Evolutionary conservation across 2,329 filamentous ascomycete genomes (phyloP), one percentile per base, ranked within the genome.

Genomic region (Leptodontidium sp.): DNA sequence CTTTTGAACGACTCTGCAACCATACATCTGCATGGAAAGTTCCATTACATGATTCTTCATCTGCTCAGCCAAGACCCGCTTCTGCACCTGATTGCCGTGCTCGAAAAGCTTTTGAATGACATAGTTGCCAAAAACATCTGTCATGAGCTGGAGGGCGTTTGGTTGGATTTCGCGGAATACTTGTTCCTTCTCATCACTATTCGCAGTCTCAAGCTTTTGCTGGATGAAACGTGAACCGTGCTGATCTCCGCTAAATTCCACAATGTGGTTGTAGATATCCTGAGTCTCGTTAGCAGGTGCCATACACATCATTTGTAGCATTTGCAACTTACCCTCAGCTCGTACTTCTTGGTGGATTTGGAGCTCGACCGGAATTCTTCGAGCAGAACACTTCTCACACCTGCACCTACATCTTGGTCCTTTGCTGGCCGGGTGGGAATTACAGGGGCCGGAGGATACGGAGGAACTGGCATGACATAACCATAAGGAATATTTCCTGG

Each of bases 21-120:
- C 94, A 78, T 98, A 98, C 86, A 94, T 93, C 79, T 98, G 93
- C 70, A 89, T 84, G 0, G 94, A 97, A 63, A 99, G 82, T 40
- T 90, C 87, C 57, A 92, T 83, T 14, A 98, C 89, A 77, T 94
- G 92, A 7, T 92, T 92, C 79, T 91, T 93, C 94, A 98, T 98
- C 79, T 92, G 90, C 71, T 90, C 89, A 0, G 93, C 94, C 52
- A 99, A 81, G 2, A 92, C 86, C 80, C 91, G 94, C 83, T 99
- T 99, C 82, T 99, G 96, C 0, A 90, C 87, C 80, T 97, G 94
- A 74, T 93, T 97, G 49, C 96, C 95, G 79, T 98, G 93, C 79
- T 98, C 95, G 71, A 98, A 98, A 78, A 98, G 90, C 79, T 98
- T 98, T 77, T 99, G 96, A 49, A 98, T 94, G 45, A 99, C 96